Conservation (phyloP, 2,329 filamentous ascomycete species). For the Arthrobotrys musiformis region DNA sequence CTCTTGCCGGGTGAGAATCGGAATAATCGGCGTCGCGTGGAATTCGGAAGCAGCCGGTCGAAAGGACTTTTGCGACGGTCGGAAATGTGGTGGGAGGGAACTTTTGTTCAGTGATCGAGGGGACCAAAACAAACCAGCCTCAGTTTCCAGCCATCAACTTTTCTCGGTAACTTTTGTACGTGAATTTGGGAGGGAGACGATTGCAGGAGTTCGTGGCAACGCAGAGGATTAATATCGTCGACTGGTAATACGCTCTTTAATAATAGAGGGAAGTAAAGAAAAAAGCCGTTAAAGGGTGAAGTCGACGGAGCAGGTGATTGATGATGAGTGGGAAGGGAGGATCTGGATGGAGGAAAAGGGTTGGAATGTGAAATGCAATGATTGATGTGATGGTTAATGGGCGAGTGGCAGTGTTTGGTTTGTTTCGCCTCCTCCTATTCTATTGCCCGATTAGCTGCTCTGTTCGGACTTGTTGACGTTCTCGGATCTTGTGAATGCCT, state of each 20-base stretch:
- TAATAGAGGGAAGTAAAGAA: constrained; percentile 11
- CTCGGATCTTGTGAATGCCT: constrained; percentile 51
- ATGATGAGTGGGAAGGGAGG: constrained; percentile 30
- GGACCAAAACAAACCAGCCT: constrained; percentile 55
- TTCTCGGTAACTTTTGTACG: constrained; percentile 19
- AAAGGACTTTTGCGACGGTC: constrained; percentile 37
- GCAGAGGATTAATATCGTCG: neutral
- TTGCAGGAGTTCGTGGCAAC: constrained; percentile 20
- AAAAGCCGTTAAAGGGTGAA: constrained; percentile 43
- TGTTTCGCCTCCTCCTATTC: constrained; percentile 17
- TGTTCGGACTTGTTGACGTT: constrained; percentile 13
- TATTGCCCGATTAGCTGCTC: constrained; percentile 16
- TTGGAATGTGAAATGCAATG: too few species aligned
- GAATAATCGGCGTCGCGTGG: constrained; percentile 20
- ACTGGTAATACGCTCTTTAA: neutral
- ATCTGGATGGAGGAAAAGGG: constrained; percentile 12
- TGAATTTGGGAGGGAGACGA: constrained; percentile 7
- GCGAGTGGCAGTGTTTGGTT: constrained; percentile 37
- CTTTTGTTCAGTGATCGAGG: constrained; percentile 12
- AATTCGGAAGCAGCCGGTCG: constrained; percentile 25
- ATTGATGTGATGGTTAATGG: too few species aligned
- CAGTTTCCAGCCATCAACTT: constrained; percentile 52
- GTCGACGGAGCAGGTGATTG: constrained; percentile 54
- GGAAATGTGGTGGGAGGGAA: constrained; percentile 24
- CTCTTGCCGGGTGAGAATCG: constrained; percentile 13